Evolutionary conservation across 2,329 filamentous ascomycete species (phyloP).

Genomic region (Aspergillus cejpii): DNA sequence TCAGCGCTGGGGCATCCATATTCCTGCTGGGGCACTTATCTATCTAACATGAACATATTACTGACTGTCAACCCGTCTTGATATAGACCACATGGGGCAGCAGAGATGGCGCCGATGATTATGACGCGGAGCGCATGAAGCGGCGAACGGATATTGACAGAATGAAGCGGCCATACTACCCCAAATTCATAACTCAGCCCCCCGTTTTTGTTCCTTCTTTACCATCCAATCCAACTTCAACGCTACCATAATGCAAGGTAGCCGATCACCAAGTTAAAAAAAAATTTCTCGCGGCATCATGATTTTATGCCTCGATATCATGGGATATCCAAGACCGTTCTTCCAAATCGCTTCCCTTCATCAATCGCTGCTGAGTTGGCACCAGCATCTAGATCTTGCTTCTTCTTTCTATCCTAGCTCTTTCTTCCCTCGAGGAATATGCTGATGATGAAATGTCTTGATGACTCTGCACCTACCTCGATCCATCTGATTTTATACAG

Average conservation of each 20-base stretch:
- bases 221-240: too few species aligned
- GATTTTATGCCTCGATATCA: neutral
- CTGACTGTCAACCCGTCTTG: neutral
- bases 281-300: neutral
- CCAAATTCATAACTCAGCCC: conserved; percentile 27
- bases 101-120: conserved; percentile 80
- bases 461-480: conserved; percentile 6
- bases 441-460: conserved; percentile 13
- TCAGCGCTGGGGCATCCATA: too few species aligned
- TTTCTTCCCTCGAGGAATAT: neutral
- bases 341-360: too few species aligned
- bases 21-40: too few species aligned
- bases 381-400: too few species aligned
- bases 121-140: conserved; percentile 65
- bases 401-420: too few species aligned
- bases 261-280: too few species aligned
- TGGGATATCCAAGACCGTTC: neutral
- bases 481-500: conserved; percentile 1
- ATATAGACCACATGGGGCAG: conserved; percentile 88
- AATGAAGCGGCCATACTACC: conserved; percentile 30
- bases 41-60: too few species aligned
- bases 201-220: neutral
- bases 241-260: neutral
- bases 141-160: conserved; percentile 34
- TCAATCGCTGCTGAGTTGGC: too few species aligned